Evolutionary conservation across 768 basidiomycete species (phyloP).

Genomic region (Arthromyces matolae): DNA sequence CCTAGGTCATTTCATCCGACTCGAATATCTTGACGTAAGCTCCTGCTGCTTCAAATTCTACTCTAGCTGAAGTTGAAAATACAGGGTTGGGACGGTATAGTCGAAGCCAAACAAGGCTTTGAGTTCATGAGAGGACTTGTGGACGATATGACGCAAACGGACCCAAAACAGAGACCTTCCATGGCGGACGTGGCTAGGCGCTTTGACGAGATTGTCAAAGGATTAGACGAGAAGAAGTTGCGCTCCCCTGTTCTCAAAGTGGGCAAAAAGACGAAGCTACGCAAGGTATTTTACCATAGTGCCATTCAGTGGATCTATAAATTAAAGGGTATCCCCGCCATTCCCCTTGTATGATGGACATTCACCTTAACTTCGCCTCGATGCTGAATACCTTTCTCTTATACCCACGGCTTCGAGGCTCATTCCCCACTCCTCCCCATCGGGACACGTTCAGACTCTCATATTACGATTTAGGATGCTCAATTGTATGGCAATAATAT

Average conservation of each 20-base stretch:
- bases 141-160: conserved; percentile 18
- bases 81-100: background rate
- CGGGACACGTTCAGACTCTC: too few species aligned
- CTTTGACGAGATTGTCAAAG: conserved; percentile 17
- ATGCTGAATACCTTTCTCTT: too few species aligned
- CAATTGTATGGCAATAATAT: too few species aligned
- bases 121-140: background rate
- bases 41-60: too few species aligned
- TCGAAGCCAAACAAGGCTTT: background rate
- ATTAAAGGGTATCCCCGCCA: background rate
- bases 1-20: background rate
- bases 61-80: too few species aligned
- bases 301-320: background rate
- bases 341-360: background rate
- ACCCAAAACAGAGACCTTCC: conserved; percentile 30
- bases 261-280: background rate
- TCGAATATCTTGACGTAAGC: conserved; percentile 3
- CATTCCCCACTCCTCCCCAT: too few species aligned
- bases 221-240: conserved; percentile 23
- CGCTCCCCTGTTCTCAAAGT: conserved; percentile 22
- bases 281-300: background rate
- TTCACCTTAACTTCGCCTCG: too few species aligned
- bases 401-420: too few species aligned
- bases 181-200: conserved; percentile 28
- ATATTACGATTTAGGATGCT: too few species aligned